These are phyloP conservation scores for Neofusicoccum cordaticola DNA, from an alignment of 2,329 filamentous ascomycete species.

Conservation along the genomic window DNA sequence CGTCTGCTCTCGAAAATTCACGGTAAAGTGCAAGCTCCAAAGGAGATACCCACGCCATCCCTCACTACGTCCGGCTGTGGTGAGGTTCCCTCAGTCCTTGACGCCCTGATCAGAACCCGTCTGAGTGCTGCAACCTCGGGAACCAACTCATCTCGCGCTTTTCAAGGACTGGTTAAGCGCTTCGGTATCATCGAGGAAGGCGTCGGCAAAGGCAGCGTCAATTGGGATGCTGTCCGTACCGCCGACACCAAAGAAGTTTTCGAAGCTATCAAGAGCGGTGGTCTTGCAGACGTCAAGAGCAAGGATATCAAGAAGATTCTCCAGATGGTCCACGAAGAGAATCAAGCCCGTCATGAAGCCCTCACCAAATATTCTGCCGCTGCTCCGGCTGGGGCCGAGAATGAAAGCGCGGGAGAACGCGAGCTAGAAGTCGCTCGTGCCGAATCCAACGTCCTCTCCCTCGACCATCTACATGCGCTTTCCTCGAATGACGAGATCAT, in stretches of 20 bases:
- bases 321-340: slow-evolving; percentile 68
- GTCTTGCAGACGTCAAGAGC: slow-evolving; percentile 68
- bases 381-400: slow-evolving; percentile 37
- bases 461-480: slow-evolving; percentile 58
- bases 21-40: slow-evolving; percentile 62
- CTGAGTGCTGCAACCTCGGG: slow-evolving; percentile 61
- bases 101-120: slow-evolving; percentile 61
- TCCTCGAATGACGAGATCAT: slow-evolving; percentile 57
- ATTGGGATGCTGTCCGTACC: slow-evolving; percentile 69
- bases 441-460: slow-evolving; percentile 60
- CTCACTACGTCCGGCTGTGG: slow-evolving; percentile 69
- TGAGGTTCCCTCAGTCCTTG: slow-evolving; percentile 63
- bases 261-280: slow-evolving; percentile 67
- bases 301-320: slow-evolving; percentile 71
- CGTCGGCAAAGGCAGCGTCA: slow-evolving; percentile 66
- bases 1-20: slow-evolving; percentile 64
- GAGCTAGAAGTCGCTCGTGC: slow-evolving; percentile 57
- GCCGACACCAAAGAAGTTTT: slow-evolving; percentile 61
- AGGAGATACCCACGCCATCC: slow-evolving; percentile 67
- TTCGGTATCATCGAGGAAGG: slow-evolving; percentile 64
- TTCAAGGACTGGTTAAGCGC: slow-evolving; percentile 61
- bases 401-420: slow-evolving; percentile 52
- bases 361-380: slow-evolving; percentile 42
- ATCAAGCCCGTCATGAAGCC: slow-evolving; percentile 54
- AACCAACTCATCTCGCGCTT: slow-evolving; percentile 62